Base-by-base conservation (phyloP, 495 filamentous ascomycete species). In the Xylaria palmicola region DNA sequence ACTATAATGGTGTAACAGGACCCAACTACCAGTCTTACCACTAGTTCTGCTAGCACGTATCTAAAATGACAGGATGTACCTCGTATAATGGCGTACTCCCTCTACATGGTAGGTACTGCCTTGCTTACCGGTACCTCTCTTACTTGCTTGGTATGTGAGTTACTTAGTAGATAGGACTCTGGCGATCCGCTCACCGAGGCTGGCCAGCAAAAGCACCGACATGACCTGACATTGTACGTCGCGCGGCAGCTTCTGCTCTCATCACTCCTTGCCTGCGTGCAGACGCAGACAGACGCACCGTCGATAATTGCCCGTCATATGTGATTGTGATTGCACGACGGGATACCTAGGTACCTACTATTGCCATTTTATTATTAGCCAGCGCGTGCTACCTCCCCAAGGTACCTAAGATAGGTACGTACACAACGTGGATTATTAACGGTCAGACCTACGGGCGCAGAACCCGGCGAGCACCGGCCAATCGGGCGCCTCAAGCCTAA, bases 121-220 rank as follows among this genome's bases (percentile, higher is more conserved):
- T 15, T 47, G n/a, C 44, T 26, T 2, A 13, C 6, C 6, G 6
- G 6, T 24, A 20, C 41, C 1, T 22, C 43, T 13, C 43, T 10
- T 24, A 20, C 17, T 47, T 32, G 30, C 24, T n/a, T 6, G 6
- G 13, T 13, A 6, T 36, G 13, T 13, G 32, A 54, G 36, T 12
- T 51, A 53, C 15, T 6, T n/a, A 6, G 45, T 49, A 36, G 10
- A 32, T 57, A 36, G 20, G 32, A 49, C 22, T 58, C 41, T 41
- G 5, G 15, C 34, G 26, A 37, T 26, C 55, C 41, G 55, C 41
- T 57, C 55, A 57, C 55, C 41, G 55, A 57, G 29, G 27, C 53
- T 27, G 39, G 53, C 53, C 1, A 20, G 19, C 27, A 57, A n/a
- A 57, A 51, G 56, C 56, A 41, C 26, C 15, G 20, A 17, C 9